phyloP scores from a whole-genome alignment of 306 rosid genomes.

The Calophaca sinica region DNA sequence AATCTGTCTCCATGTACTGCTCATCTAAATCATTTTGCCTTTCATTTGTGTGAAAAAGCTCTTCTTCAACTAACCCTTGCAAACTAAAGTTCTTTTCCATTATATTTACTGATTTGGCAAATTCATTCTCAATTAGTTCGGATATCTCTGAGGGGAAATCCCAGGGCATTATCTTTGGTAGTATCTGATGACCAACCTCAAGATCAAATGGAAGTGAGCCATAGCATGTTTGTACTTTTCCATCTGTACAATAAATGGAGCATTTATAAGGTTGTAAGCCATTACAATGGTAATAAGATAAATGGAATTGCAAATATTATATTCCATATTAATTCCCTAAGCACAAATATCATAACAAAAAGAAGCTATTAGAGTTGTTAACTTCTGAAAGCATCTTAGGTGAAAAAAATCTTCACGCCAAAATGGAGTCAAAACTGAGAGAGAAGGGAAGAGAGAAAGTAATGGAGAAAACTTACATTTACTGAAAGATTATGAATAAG shows the following conservation, averaged over 20 bases:
- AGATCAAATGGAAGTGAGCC: slow-evolving; percentile 74
- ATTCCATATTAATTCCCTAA: slow-evolving; percentile 24
- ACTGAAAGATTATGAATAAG: background rate
- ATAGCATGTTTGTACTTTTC: slow-evolving; percentile 48
- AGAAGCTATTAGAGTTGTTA: background rate
- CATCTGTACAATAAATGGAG: slow-evolving; percentile 57
- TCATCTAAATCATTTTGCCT: slow-evolving; percentile 45
- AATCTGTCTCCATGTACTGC: slow-evolving; percentile 49
- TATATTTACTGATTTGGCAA: slow-evolving; percentile 52
- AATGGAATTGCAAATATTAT: slow-evolving; percentile 13
- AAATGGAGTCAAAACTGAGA: slow-evolving; percentile 24
- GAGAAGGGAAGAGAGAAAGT: background rate
- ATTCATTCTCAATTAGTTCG: slow-evolving; percentile 71
- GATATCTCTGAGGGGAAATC: slow-evolving; percentile 80
- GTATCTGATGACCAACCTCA: slow-evolving; percentile 75
- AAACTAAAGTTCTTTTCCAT: slow-evolving; percentile 60
- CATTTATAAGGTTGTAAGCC: slow-evolving; percentile 30
- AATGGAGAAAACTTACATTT: slow-evolving; percentile 23
- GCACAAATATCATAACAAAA: slow-evolving; percentile 35
- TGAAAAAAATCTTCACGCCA: slow-evolving; percentile 6
- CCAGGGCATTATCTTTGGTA: slow-evolving; percentile 93
- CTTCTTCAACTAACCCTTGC: slow-evolving; percentile 51
- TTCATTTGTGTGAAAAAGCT: slow-evolving; percentile 51
- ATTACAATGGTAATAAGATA: slow-evolving; percentile 27
- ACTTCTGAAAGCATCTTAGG: slow-evolving; percentile 8